Evolutionary conservation across 2,329 filamentous ascomycete species (phyloP).

Genomic region (Fusarium camptoceras): DNA sequence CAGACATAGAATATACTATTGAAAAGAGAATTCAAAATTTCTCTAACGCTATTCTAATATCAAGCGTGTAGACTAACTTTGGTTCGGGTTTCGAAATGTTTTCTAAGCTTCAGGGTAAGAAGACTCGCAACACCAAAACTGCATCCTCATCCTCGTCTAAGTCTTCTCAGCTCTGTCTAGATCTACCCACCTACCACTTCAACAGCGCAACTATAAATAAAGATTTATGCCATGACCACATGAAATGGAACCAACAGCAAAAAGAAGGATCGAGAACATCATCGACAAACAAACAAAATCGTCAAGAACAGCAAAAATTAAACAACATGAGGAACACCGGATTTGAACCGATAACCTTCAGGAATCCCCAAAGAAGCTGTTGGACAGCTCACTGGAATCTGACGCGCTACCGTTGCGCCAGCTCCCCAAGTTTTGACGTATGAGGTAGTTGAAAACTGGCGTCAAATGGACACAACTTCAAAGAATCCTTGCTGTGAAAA

Average conservation of each 20-base stretch:
- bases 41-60: fast-evolving
- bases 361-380: conserved; percentile 9
- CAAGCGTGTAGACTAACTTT: neutral
- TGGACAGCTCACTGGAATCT: conserved; percentile 9
- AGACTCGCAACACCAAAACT: neutral
- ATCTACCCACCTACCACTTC: neutral
- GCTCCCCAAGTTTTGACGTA: conserved; percentile 8
- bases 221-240: neutral
- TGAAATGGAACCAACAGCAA: too few species aligned
- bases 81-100: neutral
- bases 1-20: neutral
- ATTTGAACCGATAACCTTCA: conserved; percentile 24
- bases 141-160: too few species aligned
- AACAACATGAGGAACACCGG: conserved; percentile 16
- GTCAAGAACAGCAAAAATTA: neutral
- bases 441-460: neutral
- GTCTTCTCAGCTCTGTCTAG: neutral
- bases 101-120: neutral
- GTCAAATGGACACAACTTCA: neutral
- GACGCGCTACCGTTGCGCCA: conserved; percentile 1
- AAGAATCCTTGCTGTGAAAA: neutral
- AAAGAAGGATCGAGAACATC: too few species aligned
- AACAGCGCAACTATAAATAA: neutral
- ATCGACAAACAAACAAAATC: neutral
- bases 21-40: neutral